Conservation (phyloP, 805 yeast species). For the Yarrowia osloensis region DNA sequence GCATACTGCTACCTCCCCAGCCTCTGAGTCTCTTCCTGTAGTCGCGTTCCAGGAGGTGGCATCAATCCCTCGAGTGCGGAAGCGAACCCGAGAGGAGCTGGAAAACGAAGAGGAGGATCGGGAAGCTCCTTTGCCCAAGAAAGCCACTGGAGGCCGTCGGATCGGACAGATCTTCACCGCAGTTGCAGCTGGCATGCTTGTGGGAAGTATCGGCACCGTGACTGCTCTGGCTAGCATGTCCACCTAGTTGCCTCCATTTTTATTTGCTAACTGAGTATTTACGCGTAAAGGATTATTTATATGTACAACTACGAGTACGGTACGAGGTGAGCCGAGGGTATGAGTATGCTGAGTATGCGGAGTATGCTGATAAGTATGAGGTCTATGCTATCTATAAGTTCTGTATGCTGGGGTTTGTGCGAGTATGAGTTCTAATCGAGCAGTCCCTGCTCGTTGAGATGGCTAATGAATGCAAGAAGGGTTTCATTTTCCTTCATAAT, state of each 20-base stretch:
- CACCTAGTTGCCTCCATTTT: background rate
- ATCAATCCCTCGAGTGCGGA: background rate
- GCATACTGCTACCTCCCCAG: background rate
- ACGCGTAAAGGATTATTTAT: slow-evolving; percentile 5
- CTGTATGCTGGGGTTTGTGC: too few species aligned
- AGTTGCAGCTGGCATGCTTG: slow-evolving; percentile 33
- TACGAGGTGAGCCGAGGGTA: too few species aligned
- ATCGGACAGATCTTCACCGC: slow-evolving; percentile 22
- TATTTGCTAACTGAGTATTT: slow-evolving; percentile 11
- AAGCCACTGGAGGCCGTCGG: background rate
- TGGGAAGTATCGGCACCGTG: slow-evolving; percentile 35
- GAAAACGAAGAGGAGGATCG: slow-evolving; percentile 20
- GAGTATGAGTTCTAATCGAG: background rate
- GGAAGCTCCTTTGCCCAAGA: background rate
- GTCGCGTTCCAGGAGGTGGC: background rate
- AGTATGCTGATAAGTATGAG: background rate
- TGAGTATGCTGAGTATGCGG: background rate
- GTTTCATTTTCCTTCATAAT: slow-evolving; percentile 42
- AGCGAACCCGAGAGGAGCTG: slow-evolving; percentile 30
- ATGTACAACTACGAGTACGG: background rate
- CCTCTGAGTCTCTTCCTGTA: background rate
- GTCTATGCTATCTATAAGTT: too few species aligned
- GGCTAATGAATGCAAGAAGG: slow-evolving; percentile 42
- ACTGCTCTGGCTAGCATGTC: slow-evolving; percentile 33
- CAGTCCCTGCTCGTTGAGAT: slow-evolving; percentile 33